Base-by-base conservation (phyloP, 495 filamentous ascomycete genomes). In the Durotheca rogersii region DNA sequence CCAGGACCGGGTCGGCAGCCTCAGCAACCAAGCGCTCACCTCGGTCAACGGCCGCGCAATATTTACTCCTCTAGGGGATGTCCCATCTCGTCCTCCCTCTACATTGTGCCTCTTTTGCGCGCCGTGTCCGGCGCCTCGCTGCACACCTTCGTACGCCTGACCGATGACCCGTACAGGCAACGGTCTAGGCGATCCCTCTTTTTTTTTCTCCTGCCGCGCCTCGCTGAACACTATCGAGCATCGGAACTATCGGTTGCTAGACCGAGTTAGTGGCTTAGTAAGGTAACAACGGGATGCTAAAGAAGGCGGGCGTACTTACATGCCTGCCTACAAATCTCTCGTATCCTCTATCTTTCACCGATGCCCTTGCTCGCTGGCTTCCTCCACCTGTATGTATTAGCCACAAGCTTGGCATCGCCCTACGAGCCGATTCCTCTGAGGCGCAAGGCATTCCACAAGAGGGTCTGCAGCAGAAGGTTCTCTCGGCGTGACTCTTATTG, bases 361-460 rank as follows among this genome's bases (percentile, higher is more conserved):
- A 53, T 17, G 9, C 17, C 11, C 32, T 16, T 2, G 18, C 1
- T 18, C 30, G 6, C 16, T 14, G 23, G 17, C 15, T 44, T n/a
- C n/a, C n/a, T n/a, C n/a, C n/a, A n/a, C n/a, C 3, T 20, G 14
- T 15, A 29, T 20, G 14, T 15, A 20, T 39, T 45, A 34, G 34
- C 47, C 17, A 41, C 29, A 12, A 41, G 17, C 44, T 41, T 37
- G 49, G 48, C 38, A 16, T 16, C 12, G 43, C 19, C 12, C 25
- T 43, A 33, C 47, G 47, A 44, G 48, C 38, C n/a, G 36, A 58
- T 39, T 45, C 45, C 21, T 15, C 35, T 41, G 55, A 37, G 49
- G 55, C 55, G 55, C 45, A 58, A 49, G 35, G 34, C 21, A 23
- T 25, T n/a, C 38, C 44, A 39, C 37, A 49, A 25, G 42, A 21